Evolutionary conservation across 352 stramenopile species (phyloP).

Genomic region (Hyphochytrium catenoides): DNA sequence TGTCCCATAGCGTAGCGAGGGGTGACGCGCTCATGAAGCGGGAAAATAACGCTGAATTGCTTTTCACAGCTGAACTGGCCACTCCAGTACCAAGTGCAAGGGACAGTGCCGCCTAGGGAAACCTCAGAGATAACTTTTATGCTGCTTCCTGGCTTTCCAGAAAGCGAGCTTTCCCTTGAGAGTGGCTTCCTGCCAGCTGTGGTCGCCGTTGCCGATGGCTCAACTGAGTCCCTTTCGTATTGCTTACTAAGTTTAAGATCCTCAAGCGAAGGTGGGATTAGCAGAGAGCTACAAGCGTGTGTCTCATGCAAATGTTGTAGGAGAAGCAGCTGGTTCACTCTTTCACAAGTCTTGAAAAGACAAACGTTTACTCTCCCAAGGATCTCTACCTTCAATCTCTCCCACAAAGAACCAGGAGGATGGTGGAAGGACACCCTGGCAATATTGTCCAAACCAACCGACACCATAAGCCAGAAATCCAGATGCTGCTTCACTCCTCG

Average conservation of each 20-base stretch:
- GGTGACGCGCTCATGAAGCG: conserved; percentile 41
- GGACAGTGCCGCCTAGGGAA: not conserved
- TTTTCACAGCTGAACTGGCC: conserved; percentile 57
- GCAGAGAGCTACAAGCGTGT: conserved; percentile 31
- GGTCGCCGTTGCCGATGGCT: too few species aligned
- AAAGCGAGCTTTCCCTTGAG: not conserved
- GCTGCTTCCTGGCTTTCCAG: not conserved
- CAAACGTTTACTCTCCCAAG: too few species aligned
- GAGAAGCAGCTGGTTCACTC: conserved; percentile 55
- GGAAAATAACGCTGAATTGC: conserved; percentile 45
- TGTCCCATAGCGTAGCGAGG: conserved; percentile 50
- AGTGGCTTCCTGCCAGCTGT: not conserved
- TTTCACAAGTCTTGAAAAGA: too few species aligned
- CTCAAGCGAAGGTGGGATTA: conserved; percentile 13
- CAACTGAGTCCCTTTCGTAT: too few species aligned
- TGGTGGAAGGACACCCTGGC: too few species aligned
- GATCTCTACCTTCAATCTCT: too few species aligned
- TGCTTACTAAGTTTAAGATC: not conserved
- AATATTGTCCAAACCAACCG: too few species aligned
- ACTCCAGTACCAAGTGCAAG: conserved; percentile 57
- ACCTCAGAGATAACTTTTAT: not conserved
- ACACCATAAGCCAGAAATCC: too few species aligned
- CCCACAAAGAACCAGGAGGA: too few species aligned
- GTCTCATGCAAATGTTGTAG: conserved; percentile 58
- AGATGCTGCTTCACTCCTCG: too few species aligned